Percentiles rank a stretch among this genome's conserved stretches.
Conservation (phyloP, 108 stramenopile species). For the Skeletonema costatum region DNA sequence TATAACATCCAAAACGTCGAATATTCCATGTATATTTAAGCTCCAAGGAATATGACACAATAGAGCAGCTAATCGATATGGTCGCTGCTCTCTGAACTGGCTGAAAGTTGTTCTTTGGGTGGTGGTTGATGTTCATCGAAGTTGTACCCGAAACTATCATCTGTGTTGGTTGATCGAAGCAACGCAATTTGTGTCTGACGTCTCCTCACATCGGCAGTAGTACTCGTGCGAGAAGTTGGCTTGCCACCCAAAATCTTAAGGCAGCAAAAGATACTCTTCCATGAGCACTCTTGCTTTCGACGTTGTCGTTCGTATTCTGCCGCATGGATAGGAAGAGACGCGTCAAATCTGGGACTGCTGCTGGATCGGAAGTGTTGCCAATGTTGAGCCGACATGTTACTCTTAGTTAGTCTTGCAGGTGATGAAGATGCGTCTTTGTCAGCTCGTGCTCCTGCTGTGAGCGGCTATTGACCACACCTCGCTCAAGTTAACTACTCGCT, state of each 20-base stretch:
- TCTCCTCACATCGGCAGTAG: neutral
- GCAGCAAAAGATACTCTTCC: slow-evolving; percentile 42
- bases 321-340: slow-evolving; percentile 26
- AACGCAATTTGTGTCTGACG: neutral
- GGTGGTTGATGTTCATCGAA: slow-evolving; percentile 31
- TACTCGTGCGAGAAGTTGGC: slow-evolving; percentile 5
- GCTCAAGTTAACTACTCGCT: too few relatives aligned
- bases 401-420: neutral
- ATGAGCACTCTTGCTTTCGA: slow-evolving; percentile 27
- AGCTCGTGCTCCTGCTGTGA: too few relatives aligned
- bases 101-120: slow-evolving; percentile 7
- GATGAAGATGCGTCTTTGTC: neutral
- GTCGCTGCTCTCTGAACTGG: slow-evolving; percentile 18
- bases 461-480: too few relatives aligned
- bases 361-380: slow-evolving; percentile 34
- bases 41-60: neutral
- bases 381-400: slow-evolving; percentile 12
- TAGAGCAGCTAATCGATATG: slow-evolving; percentile 10
- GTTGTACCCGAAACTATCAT: slow-evolving; percentile 37
- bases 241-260: slow-evolving; percentile 30
- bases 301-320: slow-evolving; percentile 34
- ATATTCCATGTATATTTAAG: neutral
- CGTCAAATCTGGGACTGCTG: slow-evolving; percentile 12
- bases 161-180: neutral
- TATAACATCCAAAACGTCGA: neutral